Percentiles rank a stretch among this genome's conserved stretches.
Evolutionary conservation across 75 land plant genomes (phyloP).

Genomic region (Larix kaempferi): DNA sequence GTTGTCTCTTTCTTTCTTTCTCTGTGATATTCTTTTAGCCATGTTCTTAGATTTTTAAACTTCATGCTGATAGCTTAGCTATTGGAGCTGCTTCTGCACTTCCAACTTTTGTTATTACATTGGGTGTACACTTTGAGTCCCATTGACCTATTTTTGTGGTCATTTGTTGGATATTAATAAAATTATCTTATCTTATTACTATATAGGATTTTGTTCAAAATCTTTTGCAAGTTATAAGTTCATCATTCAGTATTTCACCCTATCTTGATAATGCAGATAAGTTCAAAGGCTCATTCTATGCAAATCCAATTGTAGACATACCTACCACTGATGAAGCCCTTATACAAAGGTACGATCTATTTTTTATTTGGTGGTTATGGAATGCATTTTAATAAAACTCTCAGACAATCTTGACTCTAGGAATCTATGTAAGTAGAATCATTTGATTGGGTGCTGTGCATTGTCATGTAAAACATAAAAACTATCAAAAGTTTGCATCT

Average conservation of each 20-base stretch:
- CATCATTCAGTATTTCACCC: background rate
- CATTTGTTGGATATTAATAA: too few relatives aligned
- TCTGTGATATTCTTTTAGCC: too few relatives aligned
- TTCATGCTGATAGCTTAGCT: too few relatives aligned
- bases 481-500: background rate
- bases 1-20: too few relatives aligned
- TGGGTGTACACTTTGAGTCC: too few relatives aligned
- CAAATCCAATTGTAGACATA: conserved; percentile 82
- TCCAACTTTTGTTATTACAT: too few relatives aligned
- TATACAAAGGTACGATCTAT: conserved; percentile 47
- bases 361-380: background rate
- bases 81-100: too few relatives aligned
- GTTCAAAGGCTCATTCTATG: conserved; percentile 94
- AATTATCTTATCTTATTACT: too few relatives aligned
- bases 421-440: background rate
- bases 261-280: conserved; percentile 42
- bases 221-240: too few relatives aligned
- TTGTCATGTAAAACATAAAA: background rate
- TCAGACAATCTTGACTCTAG: background rate
- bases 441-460: background rate
- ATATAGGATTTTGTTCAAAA: too few relatives aligned
- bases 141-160: too few relatives aligned
- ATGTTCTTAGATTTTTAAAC: too few relatives aligned
- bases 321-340: conserved; percentile 66
- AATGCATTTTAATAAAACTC: background rate